phyloP scores from a whole-genome alignment of 192 early-diverging fungal genomes.

The Coemansia sp. region DNA sequence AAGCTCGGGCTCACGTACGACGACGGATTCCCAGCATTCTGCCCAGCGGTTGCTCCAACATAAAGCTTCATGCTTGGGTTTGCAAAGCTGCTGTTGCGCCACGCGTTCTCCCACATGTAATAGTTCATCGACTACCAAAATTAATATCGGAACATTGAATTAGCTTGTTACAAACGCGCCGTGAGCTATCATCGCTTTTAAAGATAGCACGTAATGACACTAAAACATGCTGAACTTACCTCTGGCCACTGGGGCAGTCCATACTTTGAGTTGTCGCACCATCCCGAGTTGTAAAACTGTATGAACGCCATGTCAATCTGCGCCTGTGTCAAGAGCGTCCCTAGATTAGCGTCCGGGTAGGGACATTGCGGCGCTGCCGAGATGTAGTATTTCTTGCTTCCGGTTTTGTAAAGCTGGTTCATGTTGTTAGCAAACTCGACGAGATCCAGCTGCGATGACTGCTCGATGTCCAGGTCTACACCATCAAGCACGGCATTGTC shows the following conservation, averaged over 20 bases:
- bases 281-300: slow-evolving; percentile 80
- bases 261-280: slow-evolving; percentile 59
- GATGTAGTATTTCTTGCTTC: slow-evolving; percentile 59
- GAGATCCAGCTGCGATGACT: slow-evolving; percentile 59
- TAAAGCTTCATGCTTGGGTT: slow-evolving; percentile 63
- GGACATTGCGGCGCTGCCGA: slow-evolving; percentile 77
- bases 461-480: slow-evolving; percentile 73
- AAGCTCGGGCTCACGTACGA: slow-evolving; percentile 51
- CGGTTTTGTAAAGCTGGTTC: slow-evolving; percentile 57
- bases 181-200: too few species aligned
- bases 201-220: neutral
- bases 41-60: slow-evolving; percentile 60
- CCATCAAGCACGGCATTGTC: slow-evolving; percentile 76
- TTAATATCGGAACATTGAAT: neutral
- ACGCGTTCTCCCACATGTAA: slow-evolving; percentile 60
- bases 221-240: slow-evolving; percentile 10
- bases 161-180: neutral
- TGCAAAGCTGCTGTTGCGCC: slow-evolving; percentile 60
- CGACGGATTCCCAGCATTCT: slow-evolving; percentile 55
- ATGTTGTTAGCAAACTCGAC: slow-evolving; percentile 62
- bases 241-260: slow-evolving; percentile 51
- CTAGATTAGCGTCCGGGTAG: slow-evolving; percentile 69
- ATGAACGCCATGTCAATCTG: slow-evolving; percentile 72
- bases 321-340: slow-evolving; percentile 57
- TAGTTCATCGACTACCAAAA: slow-evolving; percentile 49